Evolutionary conservation across 352 stramenopile species (phyloP), one percentile per base, ranked within the genome.

Genomic region (Phytopythium kandeliae): DNA sequence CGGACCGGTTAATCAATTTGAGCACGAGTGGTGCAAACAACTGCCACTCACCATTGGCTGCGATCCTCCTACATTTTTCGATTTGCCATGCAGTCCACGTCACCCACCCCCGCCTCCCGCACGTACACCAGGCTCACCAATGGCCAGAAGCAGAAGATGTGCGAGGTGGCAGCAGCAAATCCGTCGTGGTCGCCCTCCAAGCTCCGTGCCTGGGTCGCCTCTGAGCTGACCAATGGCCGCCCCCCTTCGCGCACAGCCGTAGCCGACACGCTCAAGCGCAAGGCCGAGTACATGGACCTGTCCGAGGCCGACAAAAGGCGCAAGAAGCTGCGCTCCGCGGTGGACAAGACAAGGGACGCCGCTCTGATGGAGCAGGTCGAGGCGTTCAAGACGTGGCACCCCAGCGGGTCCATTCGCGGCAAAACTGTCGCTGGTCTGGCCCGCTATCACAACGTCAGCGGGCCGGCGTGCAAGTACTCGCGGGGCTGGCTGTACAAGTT

Each of bases 401-500:
- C 13, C 16, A n/a, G 25, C 17, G 37, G 16, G 17, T 25, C 37
- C 2, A 24, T 44, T 7, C 22, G 17, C 17, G 11, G 12, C 16
- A 24, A 19, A 10, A 44, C 12, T 4, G 37, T 22, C 4, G 7
- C 10, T 8, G 10, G n/a, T 15, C 19, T 44, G 11, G 37, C 37
- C 4, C 37, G n/a, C 16, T n/a, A 22, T 4, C 22, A 22, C 25
- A n/a, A 24, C n/a, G 17, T 19, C n/a, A n/a, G 37, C 13, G 7
- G 13, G 2, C 9, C 8, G 4, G 13, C 12, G 37, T 44, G 37
- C 17, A 30, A 40, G 17, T 40, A 21, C 17, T 40, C 21, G 15
- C n/a, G 17, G 19, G 41, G 41, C 19, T 47, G 41, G 41, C 4
- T 47, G 41, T n/a, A 47, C 9, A 25, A 28, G 19, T 47, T 47